Base-by-base conservation (phyloP, 2,329 filamentous ascomycete species). In the Diaporthe destruens region DNA sequence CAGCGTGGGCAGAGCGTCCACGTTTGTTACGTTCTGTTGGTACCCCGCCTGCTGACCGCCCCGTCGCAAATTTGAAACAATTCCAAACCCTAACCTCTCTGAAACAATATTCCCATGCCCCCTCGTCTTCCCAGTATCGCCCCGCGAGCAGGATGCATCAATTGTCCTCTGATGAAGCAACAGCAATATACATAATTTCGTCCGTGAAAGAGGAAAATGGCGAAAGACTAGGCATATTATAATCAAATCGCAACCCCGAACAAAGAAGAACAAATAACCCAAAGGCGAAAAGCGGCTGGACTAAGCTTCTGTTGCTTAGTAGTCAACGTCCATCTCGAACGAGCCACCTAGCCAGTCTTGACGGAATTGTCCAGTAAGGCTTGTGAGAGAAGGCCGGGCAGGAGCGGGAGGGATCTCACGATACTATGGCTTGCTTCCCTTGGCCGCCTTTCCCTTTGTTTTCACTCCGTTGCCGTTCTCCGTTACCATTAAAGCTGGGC, bases 401-500 rank as follows among this genome's bases (percentile, higher is more conserved):
- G 44, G 44, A 53, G 71, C 25, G 4, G 73, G 59, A 11, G 72
- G 61, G 11, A 72, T n/a, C 1, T 71, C 69, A 34, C 74, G 29
- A 32, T 65, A 71, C 74, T 75, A 75, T 39, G 67, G 72, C 59
- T 74, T 75, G 32, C 36, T 74, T 12, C 71, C 75, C 63, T 71
- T 75, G 44, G 14, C 47, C 25, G 44, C 32, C 68, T 69, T 71
- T 8, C 63, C 74, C 39, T 75, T 71, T 12, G 61, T n/a, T 54
- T 75, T 72, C 49, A 66, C 54, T 25, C 42, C 55, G 29, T 72
- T 75, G 20, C 34, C 66, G n/a, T 44, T 73, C 42, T 73, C 49
- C 23, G 66, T 78, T 73, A 79, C 79, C 1, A 79, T 76, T 69
- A 76, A 77, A 3, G 73, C 76, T 3, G 65, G 29, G 42, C 23